A percentile compares a stretch with the other conserved stretches of the same genome.
These are phyloP conservation scores for Didymella arachidicola DNA, from an alignment of 2,329 filamentous ascomycete genomes.

Conservation along the genomic window DNA sequence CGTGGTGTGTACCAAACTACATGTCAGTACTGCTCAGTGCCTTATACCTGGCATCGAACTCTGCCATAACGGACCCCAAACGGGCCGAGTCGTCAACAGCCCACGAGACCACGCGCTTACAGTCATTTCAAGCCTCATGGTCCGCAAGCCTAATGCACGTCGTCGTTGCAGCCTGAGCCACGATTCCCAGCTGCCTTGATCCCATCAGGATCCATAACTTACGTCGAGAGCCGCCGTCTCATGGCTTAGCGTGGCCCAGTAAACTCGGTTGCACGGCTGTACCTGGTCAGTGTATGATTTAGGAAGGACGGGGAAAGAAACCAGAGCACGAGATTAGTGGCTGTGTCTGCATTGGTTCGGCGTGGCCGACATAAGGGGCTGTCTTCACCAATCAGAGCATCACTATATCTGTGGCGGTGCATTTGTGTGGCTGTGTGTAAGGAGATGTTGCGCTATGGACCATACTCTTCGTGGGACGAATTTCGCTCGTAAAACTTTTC, in stretches of 20 bases:
- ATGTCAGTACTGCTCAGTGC: not conserved
- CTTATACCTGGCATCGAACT: conserved; percentile 13
- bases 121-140: conserved; percentile 16
- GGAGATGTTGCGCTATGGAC: conserved; percentile 1
- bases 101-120: conserved; percentile 10
- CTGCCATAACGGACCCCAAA: conserved; percentile 6
- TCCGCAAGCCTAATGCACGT: conserved; percentile 18
- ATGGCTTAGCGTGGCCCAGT: conserved; percentile 5
- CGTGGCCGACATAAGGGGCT: conserved; percentile 6
- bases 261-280: not conserved
- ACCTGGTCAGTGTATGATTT: conserved; percentile 7
- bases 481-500: conserved; percentile 3
- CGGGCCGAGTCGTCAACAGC: conserved; percentile 7
- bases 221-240: conserved; percentile 13
- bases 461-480: not conserved
- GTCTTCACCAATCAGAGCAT: conserved; percentile 3
- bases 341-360: conserved; percentile 7
- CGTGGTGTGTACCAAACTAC: not conserved
- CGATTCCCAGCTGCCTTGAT: conserved; percentile 14
- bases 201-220: conserved; percentile 2
- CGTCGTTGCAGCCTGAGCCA: conserved; percentile 22
- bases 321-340: conserved; percentile 11
- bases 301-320: conserved; percentile 2
- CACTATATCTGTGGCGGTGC: conserved; percentile 4
- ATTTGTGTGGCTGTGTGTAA: conserved; percentile 11